These are phyloP conservation scores for Acanthamoeba healyi DNA, from an alignment of 208 protist species.

Conservation along the genomic window DNA sequence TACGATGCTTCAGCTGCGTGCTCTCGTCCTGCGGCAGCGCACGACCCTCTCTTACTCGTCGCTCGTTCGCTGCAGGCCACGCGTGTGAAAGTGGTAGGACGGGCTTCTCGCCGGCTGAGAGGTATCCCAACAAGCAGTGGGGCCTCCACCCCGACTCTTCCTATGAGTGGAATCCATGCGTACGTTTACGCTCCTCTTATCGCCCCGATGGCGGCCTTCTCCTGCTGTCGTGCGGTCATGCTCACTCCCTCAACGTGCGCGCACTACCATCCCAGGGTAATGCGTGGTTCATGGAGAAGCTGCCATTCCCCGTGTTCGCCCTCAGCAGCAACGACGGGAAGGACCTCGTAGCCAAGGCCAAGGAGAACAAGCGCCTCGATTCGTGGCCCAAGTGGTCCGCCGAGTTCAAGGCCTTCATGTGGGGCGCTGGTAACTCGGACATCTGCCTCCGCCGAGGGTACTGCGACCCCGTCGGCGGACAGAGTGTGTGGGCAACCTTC, in stretches of 20 bases:
- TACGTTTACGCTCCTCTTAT: too few relatives aligned
- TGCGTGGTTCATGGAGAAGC: constrained; percentile 44
- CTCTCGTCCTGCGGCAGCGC: background rate
- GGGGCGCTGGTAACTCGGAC: constrained; percentile 40
- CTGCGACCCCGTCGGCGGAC: constrained; percentile 66
- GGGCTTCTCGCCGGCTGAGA: constrained; percentile 45
- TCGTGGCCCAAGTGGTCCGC: constrained; percentile 65
- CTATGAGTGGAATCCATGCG: constrained; percentile 63
- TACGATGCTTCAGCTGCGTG: too few relatives aligned
- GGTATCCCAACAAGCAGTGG: constrained; percentile 55
- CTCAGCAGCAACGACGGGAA: background rate
- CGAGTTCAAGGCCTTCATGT: constrained; percentile 72
- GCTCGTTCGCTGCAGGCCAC: background rate
- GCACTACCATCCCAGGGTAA: constrained; percentile 3
- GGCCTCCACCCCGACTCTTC: constrained; percentile 30
- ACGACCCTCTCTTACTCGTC: too few relatives aligned
- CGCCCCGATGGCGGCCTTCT: too few relatives aligned
- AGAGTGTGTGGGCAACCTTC: constrained; percentile 43
- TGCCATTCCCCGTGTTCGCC: constrained; percentile 56
- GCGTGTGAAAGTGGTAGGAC: background rate
- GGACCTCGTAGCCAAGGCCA: constrained; percentile 26
- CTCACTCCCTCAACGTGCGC: too few relatives aligned
- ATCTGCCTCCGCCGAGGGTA: constrained; percentile 63
- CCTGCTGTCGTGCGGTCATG: background rate
- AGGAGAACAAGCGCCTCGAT: constrained; percentile 35